A percentile compares a stretch with the other conserved stretches of the same genome.
phyloP scores from a whole-genome alignment of 352 stramenopile species.

The Phytophthora agathidicida region DNA sequence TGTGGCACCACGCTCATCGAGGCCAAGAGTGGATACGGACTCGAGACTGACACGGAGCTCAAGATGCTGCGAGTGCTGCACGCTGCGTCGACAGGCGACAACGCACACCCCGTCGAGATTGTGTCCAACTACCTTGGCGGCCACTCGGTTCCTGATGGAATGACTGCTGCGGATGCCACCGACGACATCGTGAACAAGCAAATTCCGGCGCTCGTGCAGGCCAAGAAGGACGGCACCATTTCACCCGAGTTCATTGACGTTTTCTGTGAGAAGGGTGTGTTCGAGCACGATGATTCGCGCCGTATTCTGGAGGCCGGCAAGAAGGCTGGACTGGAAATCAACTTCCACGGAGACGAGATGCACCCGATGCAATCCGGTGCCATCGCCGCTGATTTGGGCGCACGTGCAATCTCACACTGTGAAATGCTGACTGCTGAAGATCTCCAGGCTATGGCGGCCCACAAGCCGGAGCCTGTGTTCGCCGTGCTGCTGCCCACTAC shows the following conservation, averaged over 20 bases:
- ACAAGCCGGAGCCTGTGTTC: constrained; percentile 63
- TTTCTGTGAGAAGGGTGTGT: constrained; percentile 89
- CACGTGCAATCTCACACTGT: constrained; percentile 75
- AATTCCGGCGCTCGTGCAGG: constrained; percentile 69
- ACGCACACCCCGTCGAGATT: constrained; percentile 70
- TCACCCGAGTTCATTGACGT: constrained; percentile 87
- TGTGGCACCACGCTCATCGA: constrained; percentile 80
- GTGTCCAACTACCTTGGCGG: constrained; percentile 79
- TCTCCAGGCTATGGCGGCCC: constrained; percentile 66
- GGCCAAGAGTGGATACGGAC: constrained; percentile 84
- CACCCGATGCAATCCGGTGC: constrained; percentile 71
- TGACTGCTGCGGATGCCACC: constrained; percentile 63
- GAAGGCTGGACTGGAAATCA: constrained; percentile 73
- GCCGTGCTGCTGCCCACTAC: constrained; percentile 83
- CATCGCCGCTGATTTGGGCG: constrained; percentile 61
- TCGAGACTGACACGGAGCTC: constrained; percentile 82
- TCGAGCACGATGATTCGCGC: constrained; percentile 78
- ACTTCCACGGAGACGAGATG: constrained; percentile 88
- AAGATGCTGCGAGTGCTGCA: constrained; percentile 89
- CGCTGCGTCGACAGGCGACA: constrained; percentile 37
- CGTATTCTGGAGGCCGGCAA: constrained; percentile 74
- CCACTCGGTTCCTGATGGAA: constrained; percentile 80
- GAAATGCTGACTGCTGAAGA: constrained; percentile 77
- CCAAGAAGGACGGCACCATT: constrained; percentile 73
- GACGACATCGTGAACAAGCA: constrained; percentile 78